Conservation (phyloP, 768 basidiomycete species). For the Pisolithus microcarpus region DNA sequence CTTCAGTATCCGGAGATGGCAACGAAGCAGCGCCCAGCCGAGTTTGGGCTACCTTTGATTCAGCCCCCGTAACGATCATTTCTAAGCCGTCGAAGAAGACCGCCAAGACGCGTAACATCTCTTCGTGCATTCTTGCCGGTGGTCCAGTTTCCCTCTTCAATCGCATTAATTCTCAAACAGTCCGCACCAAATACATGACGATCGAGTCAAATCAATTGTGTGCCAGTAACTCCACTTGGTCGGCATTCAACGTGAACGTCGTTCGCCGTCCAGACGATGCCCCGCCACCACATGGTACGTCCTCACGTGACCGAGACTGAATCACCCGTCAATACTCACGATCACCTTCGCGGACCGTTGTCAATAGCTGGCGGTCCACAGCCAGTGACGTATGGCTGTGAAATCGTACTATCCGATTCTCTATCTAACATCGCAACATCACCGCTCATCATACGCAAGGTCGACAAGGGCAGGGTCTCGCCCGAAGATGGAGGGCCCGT, state of each 20-base stretch:
- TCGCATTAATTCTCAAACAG: conserved; percentile 94
- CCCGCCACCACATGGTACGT: conserved; percentile 55
- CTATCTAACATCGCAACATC: conserved; percentile 81
- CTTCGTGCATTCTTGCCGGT: conserved; percentile 82
- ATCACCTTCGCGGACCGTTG: conserved; percentile 22
- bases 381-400: conserved; percentile 87
- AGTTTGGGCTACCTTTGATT: conserved; percentile 88
- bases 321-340: conserved; percentile 33
- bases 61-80: conserved; percentile 88
- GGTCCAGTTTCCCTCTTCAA: conserved; percentile 92
- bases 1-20: conserved; percentile 37
- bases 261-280: conserved; percentile 66
- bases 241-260: conserved; percentile 90
- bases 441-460: conserved; percentile 83
- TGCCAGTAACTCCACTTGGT: conserved; percentile 90
- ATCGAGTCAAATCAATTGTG: conserved; percentile 77
- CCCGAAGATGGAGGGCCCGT: conserved; percentile 87
- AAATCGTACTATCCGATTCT: conserved; percentile 78
- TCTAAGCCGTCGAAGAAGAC: conserved; percentile 98
- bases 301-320: conserved; percentile 42
- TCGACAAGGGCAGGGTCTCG: conserved; percentile 84
- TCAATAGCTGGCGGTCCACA: conserved; percentile 53
- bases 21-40: conserved; percentile 44
- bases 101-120: conserved; percentile 88
- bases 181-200: conserved; percentile 96